phyloP scores from a whole-genome alignment of 1,139 yeast genomes.

The Groenewaldozyma sp. region DNA sequence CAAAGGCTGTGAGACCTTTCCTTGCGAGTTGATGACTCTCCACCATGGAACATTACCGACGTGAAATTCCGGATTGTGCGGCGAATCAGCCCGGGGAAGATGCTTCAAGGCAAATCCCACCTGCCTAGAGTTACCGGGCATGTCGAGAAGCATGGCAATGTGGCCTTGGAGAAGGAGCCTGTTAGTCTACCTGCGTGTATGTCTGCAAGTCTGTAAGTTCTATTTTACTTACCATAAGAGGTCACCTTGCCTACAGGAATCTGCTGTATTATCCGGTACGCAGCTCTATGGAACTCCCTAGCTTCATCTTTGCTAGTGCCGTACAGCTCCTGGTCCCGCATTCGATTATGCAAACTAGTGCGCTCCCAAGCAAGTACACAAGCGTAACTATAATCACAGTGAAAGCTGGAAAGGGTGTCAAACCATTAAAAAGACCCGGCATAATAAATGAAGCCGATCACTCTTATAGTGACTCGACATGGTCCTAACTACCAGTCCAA shows the following conservation, averaged over 20 bases:
- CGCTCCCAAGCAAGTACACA: too few species aligned
- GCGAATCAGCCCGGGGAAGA: conserved; percentile 25
- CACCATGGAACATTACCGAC: conserved; percentile 61
- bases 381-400: too few species aligned
- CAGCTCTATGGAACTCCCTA: conserved; percentile 51
- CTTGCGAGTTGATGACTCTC: conserved; percentile 59
- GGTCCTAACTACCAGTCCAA: too few species aligned
- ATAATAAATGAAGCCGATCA: too few species aligned
- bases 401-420: too few species aligned
- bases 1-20: conserved; percentile 40
- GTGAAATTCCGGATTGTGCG: conserved; percentile 22
- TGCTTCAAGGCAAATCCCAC: conserved; percentile 64
- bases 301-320: conserved; percentile 38
- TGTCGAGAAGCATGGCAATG: conserved; percentile 52
- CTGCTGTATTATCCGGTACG: conserved; percentile 43
- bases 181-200: conserved; percentile 7
- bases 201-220: neutral
- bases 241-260: conserved; percentile 64
- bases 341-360: too few species aligned
- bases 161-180: too few species aligned
- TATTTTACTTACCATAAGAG: conserved; percentile 43
- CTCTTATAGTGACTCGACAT: too few species aligned
- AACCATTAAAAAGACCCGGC: too few species aligned
- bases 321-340: conserved; percentile 13
- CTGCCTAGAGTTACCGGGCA: conserved; percentile 61